Conservation (phyloP, 352 stramenopile genomes). For the Elongisporangium senticosum region DNA sequence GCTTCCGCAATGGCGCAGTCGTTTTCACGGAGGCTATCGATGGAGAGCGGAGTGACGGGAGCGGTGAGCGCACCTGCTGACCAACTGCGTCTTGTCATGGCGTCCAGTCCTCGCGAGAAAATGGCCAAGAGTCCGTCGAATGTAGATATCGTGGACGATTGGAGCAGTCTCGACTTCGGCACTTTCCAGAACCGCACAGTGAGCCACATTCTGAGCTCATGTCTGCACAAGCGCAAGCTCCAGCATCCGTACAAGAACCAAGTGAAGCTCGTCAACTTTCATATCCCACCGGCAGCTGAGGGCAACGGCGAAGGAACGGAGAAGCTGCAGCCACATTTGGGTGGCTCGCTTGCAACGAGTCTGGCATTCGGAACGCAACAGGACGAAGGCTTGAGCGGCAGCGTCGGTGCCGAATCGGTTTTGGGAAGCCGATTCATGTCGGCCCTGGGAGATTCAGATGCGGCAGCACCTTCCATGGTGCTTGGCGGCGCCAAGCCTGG, state of each 20-base stretch:
- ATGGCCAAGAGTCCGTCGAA: slow-evolving; percentile 65
- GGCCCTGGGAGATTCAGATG: background rate
- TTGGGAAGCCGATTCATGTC: slow-evolving; percentile 1
- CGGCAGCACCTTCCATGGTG: background rate
- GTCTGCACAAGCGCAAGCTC: slow-evolving; percentile 76
- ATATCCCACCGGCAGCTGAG: slow-evolving; percentile 28
- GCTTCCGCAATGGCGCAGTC: background rate
- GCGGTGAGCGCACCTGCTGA: background rate
- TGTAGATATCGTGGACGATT: slow-evolving; percentile 74
- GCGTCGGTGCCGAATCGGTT: slow-evolving; percentile 6
- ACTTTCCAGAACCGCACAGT: slow-evolving; percentile 82
- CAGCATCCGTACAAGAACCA: slow-evolving; percentile 84
- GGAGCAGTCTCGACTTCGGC: slow-evolving; percentile 71
- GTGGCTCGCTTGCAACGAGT: slow-evolving; percentile 47
- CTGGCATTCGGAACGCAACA: slow-evolving; percentile 44
- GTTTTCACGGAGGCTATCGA: background rate
- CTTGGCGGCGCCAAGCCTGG: background rate
- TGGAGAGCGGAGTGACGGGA: background rate
- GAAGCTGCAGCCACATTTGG: slow-evolving; percentile 18
- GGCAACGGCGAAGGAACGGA: background rate
- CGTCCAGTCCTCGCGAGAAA: slow-evolving; percentile 45
- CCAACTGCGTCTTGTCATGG: slow-evolving; percentile 21
- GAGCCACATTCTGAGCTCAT: slow-evolving; percentile 80
- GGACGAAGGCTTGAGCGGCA: slow-evolving; percentile 11
- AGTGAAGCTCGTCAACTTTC: slow-evolving; percentile 80